Evolutionary conservation across 2,329 filamentous ascomycete genomes (phyloP).

Genomic region (Apiospora hydei): DNA sequence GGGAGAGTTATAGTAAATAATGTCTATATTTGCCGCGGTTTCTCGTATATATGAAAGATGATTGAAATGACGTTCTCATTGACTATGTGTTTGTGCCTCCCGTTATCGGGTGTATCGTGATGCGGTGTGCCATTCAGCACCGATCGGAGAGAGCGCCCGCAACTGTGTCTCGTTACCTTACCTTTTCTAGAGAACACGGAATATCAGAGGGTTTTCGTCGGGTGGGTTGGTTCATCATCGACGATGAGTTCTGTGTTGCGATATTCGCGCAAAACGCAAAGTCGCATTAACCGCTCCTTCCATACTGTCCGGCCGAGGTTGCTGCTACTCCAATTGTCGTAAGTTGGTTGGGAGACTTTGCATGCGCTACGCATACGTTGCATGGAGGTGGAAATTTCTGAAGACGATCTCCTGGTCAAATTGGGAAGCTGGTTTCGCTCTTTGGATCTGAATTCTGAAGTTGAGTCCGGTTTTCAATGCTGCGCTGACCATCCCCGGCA

Average conservation of each 20-base stretch:
- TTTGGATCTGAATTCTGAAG: neutral
- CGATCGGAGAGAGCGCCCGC: neutral
- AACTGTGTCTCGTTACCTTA: neutral
- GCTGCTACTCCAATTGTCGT: constrained; percentile 3
- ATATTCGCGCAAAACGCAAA: neutral
- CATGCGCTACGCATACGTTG: neutral
- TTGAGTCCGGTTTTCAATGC: neutral
- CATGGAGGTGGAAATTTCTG: neutral
- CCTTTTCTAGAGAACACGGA: neutral
- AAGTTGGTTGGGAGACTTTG: constrained; percentile 17
- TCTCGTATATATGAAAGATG: neutral
- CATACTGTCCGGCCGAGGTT: neutral
- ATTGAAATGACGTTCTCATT: constrained; percentile 11
- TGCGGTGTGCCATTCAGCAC: neutral
- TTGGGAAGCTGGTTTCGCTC: constrained; percentile 17
- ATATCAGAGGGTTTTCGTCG: neutral
- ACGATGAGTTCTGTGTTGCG: neutral
- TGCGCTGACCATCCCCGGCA: neutral
- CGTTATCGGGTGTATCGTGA: neutral
- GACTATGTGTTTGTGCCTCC: neutral
- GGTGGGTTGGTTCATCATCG: neutral
- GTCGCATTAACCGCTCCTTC: neutral
- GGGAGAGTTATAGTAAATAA: neutral
- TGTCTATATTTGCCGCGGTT: neutral
- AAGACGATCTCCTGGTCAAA: constrained; percentile 5